phyloP scores from a whole-genome alignment of 2,329 filamentous ascomycete genomes.

The Penicillium glabrum region DNA sequence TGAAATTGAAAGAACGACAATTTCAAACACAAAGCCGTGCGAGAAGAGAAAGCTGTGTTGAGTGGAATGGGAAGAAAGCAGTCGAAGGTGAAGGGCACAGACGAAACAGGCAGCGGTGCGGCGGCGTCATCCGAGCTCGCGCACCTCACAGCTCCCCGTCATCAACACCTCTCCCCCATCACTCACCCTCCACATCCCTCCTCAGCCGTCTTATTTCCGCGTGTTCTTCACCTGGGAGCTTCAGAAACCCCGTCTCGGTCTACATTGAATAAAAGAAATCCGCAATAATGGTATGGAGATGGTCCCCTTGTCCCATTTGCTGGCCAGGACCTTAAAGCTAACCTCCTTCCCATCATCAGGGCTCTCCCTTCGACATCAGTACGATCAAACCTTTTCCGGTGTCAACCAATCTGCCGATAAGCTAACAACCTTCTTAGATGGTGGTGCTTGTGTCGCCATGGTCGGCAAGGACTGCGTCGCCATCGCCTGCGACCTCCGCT shows the following conservation, averaged over 20 bases:
- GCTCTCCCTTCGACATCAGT: slow-evolving; percentile 96
- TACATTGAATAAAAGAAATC: slow-evolving; percentile 17
- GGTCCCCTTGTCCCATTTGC: slow-evolving; percentile 12
- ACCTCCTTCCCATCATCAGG: slow-evolving; percentile 54
- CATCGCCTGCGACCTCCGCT: slow-evolving; percentile 97
- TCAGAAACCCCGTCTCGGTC: slow-evolving; percentile 1
- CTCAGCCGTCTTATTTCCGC: slow-evolving; percentile 9
- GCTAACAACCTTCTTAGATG: slow-evolving; percentile 51
- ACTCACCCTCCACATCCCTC: slow-evolving; percentile 15
- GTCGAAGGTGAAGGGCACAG: slow-evolving; percentile 21
- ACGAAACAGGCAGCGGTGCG: slow-evolving; percentile 30
- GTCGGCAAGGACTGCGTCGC: slow-evolving; percentile 99
- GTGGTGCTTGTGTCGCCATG: slow-evolving; percentile 97
- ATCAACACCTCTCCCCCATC: slow-evolving; percentile 25
- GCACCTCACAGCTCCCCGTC: slow-evolving; percentile 31
- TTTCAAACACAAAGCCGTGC: neutral
- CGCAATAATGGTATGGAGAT: slow-evolving; percentile 25
- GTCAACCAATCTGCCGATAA: slow-evolving; percentile 3
- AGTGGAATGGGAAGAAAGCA: slow-evolving; percentile 25
- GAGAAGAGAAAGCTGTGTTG: slow-evolving; percentile 1
- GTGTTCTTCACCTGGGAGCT: slow-evolving; percentile 12
- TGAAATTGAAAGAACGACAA: slow-evolving; percentile 13
- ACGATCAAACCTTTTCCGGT: slow-evolving; percentile 35
- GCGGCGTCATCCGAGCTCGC: slow-evolving; percentile 35
- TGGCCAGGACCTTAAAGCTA: slow-evolving; percentile 29